Base-by-base conservation (phyloP, 352 stramenopile species). In the Globisporangium takayamanum region DNA sequence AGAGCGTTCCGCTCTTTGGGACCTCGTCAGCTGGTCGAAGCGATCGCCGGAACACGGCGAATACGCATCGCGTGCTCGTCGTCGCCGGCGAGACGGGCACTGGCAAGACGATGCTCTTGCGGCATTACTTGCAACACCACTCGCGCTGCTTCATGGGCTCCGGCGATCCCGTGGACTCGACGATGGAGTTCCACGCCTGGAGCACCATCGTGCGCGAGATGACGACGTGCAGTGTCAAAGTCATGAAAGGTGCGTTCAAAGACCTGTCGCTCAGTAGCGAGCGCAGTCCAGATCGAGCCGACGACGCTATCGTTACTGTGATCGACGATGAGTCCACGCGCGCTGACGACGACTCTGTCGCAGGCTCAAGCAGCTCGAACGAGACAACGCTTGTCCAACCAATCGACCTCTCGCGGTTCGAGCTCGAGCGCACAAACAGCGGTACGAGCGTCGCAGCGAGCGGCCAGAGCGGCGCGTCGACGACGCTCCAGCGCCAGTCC, bases 41-140 rank as follows among this genome's bases (percentile, higher is more conserved):
- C 55, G 63, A 46, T 18, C 48, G 46, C 11, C 51, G 25, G 11
- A 49, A 37, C 4, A 37, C 20, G 57, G 30, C 30, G 50, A 50
- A 55, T 1, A 25, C 59, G 0, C 68, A 82, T 51, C 72, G 74
- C 18, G 79, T 79, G 1, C 59, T 89, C 22, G 66, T 89, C 20
- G 67, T 89, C 54, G 81, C 69, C 0, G 79, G 79, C 0, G 76
- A 87, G 18, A 86, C 68, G 14, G 79, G 79, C 3, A 84, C 76
- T 0, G 79, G 79, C 2, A 89, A 89, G 50, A 86, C 79, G 0
- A 89, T 87, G 79, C 53, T 89, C 7, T 49, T 87, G 2, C 73
- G 76, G 5, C 76, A 89, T 30, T 78, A 84, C 16, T 53, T 78
- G n/a, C 63, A 79, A 12, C 67, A 79, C 33, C 74, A 81, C 15